Evolutionary conservation across 2,329 filamentous ascomycete species (phyloP), one percentile per base, ranked within the genome.

Genomic region (Pyrenophora tritici-repentis): DNA sequence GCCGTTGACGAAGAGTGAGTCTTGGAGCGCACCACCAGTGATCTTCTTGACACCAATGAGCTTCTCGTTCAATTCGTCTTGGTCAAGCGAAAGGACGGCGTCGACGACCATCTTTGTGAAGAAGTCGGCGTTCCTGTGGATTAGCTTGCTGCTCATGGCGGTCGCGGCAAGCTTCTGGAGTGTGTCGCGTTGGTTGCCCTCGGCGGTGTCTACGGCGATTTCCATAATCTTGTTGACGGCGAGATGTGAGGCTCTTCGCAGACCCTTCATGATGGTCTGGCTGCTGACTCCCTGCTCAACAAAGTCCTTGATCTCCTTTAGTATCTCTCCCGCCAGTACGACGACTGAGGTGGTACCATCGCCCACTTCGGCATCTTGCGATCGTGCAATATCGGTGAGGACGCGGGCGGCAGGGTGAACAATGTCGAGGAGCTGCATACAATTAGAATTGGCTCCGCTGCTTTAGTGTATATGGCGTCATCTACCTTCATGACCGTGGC

Each of bases 31-130:
- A 74, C 94, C 94, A 70, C 94, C 94, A 33, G 91, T 93, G 58
- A 99, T 92, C 81, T 97, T 97, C 84, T 99, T 99, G 74, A 97
- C 86, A 55, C 94, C 94, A 69, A 99, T 99, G 67, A 97, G 85
- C 75, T 93, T 97, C 77, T 97, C 93, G 80, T 99, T 95, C 50
- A 99, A 84, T 72, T 97, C 93, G 57, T 96, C 89, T 76, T 99
- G 94, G 76, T 99, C 93, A 58, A 99, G 86, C 20, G 92, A 91
- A 20, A 97, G 81, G 46, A 99, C 94, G 41, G 94, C 92, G 72
- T 99, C 91, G 67, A 99, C 94, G 63, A 97, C 94, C 93, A 99
- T 76, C 82, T 96, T 94, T 58, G 94, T 97, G 79, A 99, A 99
- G 77, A 97, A 99, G 3, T 86, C 85, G 26, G 94, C 89, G 79